Conservation (phyloP, 140 eudicot genomes). For the Flaveria floridana region DNA sequence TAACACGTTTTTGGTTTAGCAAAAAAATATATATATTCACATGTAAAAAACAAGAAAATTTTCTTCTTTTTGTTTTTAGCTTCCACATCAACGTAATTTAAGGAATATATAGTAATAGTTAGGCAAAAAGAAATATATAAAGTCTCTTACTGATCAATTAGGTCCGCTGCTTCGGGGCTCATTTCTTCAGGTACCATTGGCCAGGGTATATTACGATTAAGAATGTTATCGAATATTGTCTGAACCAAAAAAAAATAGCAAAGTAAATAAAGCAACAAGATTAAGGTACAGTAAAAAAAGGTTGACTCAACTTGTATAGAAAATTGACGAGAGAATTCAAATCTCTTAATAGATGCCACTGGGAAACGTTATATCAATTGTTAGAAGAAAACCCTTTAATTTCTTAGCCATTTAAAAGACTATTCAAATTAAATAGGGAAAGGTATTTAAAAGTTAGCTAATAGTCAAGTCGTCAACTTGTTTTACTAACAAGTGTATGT, state of each 20-base stretch:
- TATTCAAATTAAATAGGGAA: background rate
- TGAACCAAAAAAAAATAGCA: conserved; percentile 28
- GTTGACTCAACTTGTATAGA: background rate
- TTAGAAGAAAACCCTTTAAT: conserved; percentile 6
- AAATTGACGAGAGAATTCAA: background rate
- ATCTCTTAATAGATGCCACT: conserved; percentile 15
- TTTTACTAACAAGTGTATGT: conserved; percentile 6
- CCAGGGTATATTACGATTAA: conserved; percentile 96
- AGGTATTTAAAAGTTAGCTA: background rate
- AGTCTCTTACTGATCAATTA: conserved; percentile 76
- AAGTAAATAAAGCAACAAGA: conserved; percentile 22
- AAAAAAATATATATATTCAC: background rate
- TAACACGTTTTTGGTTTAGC: conserved; percentile 6
- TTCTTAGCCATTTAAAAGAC: background rate
- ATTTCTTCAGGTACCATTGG: conserved; percentile 89
- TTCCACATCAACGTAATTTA: background rate
- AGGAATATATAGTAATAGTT: background rate
- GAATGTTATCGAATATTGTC: conserved; percentile 94
- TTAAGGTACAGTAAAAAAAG: conserved; percentile 5
- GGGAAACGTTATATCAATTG: conserved; percentile 1
- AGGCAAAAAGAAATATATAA: conserved; percentile 1
- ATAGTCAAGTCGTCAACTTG: background rate
- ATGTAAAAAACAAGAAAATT: conserved; percentile 15
- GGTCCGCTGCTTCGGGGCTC: conserved; percentile 83
- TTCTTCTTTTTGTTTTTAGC: conserved; percentile 1